phyloP scores from a whole-genome alignment of 805 yeast species.

The Kodamaea kaohsiungensis region DNA sequence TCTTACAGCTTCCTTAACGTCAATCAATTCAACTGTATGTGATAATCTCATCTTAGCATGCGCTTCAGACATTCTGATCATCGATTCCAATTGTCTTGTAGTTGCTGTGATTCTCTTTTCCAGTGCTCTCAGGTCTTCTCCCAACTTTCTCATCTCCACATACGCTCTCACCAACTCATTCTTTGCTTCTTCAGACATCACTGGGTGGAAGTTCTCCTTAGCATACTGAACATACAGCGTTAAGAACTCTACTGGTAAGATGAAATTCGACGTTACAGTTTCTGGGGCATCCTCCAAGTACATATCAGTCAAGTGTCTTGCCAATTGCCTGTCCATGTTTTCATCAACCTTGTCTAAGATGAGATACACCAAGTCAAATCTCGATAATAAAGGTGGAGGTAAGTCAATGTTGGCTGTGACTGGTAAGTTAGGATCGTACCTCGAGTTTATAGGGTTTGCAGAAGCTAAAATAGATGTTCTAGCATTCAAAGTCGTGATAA shows the following conservation, averaged over 20 bases:
- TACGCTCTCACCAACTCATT: conserved; percentile 82
- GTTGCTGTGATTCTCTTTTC: conserved; percentile 97
- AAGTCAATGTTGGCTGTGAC: conserved; percentile 94
- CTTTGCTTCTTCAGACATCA: conserved; percentile 76
- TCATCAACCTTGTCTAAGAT: conserved; percentile 93
- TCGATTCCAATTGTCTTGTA: conserved; percentile 92
- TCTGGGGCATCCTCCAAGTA: conserved; percentile 86
- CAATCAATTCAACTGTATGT: conserved; percentile 66
- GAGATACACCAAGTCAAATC: conserved; percentile 92
- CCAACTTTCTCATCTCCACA: conserved; percentile 91
- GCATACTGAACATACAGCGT: conserved; percentile 92
- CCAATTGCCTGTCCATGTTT: conserved; percentile 77
- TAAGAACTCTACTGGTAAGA: conserved; percentile 83
- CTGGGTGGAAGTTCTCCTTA: conserved; percentile 82
- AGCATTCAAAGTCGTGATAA: conserved; percentile 94
- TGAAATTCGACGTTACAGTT: conserved; percentile 64
- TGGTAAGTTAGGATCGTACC: conserved; percentile 92
- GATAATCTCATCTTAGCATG: conserved; percentile 95
- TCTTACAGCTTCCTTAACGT: conserved; percentile 92
- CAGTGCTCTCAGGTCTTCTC: conserved; percentile 83
- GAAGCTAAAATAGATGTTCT: conserved; percentile 94
- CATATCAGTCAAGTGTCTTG: conserved; percentile 87
- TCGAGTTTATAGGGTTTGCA: conserved; percentile 95
- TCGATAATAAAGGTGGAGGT: conserved; percentile 92
- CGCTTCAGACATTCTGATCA: conserved; percentile 94